Evolutionary conservation across 2,329 filamentous ascomycete genomes (phyloP).

Genomic region (Coleophoma crateriformis): DNA sequence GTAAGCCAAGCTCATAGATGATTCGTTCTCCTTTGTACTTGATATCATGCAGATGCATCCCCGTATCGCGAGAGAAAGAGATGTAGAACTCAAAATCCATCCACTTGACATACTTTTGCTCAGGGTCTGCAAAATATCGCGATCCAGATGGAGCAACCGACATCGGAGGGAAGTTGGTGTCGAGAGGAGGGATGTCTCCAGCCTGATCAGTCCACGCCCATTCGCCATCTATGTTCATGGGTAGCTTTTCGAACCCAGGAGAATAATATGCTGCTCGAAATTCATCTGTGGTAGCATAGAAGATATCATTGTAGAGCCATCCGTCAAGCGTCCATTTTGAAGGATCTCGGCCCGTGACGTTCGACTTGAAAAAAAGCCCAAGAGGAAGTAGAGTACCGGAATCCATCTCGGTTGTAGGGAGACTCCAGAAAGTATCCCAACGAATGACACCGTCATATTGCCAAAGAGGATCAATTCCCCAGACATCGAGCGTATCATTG

Average conservation of each 20-base stretch:
- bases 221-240: conserved; percentile 39
- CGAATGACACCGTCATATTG: conserved; percentile 1
- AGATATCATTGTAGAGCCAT: conserved; percentile 49
- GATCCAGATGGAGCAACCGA: conserved; percentile 31
- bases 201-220: conserved; percentile 38
- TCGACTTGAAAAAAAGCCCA: conserved; percentile 36
- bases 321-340: conserved; percentile 43
- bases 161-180: conserved; percentile 31
- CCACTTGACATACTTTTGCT: conserved; percentile 41
- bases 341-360: conserved; percentile 45
- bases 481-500: conserved; percentile 35
- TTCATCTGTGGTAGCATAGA: conserved; percentile 42
- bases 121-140: conserved; percentile 35
- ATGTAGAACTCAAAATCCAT: conserved; percentile 49
- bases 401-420: neutral
- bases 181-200: conserved; percentile 30
- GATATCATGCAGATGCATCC: conserved; percentile 45
- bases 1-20: conserved; percentile 49
- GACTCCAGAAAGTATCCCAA: neutral
- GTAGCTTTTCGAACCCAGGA: conserved; percentile 39
- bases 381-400: conserved; percentile 36
- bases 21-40: conserved; percentile 47
- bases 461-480: conserved; percentile 4
- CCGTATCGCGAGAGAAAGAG: conserved; percentile 40
- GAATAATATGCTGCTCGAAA: conserved; percentile 38